Evolutionary conservation across 2,329 filamentous ascomycete genomes (phyloP), one percentile per base, ranked within the genome.

Genomic region (Sordariomycetes sp.): DNA sequence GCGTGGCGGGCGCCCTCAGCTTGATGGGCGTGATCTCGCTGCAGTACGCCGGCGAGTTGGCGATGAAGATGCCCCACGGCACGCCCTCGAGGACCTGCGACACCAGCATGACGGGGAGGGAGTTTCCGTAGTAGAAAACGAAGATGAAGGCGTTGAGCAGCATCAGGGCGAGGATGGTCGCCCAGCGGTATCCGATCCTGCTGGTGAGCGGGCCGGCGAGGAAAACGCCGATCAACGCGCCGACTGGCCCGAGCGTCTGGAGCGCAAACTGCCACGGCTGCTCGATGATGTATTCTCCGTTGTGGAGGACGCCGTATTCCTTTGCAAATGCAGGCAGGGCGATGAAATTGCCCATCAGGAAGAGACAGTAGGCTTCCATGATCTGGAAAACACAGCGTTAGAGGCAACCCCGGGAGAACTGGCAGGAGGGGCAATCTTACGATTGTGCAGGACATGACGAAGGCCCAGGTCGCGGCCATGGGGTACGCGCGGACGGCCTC

Each of bases 351-450:
- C 87, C 90, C 65, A 94, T 83, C 57, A 95, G 76, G 65, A 83
- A 86, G 60, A 94, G 78, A 68, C 96, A 90, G 74, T 92, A 95
- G 37, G 89, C 90, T 71, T 96, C 90, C 91, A 96, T 96, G 65
- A 83, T 53, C 51, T 53, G n/a, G 12, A 10, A 34, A 24, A 7
- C 7, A 32, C 10, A 10, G 16, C 4, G 16, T 48, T 48, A 48
- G 43, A 16, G n/a, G 40, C 5, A 53, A 53, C n/a, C 14, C 28
- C 50, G 20, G 4, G 43, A 8, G 43, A 22, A 48, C 25, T 48
- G 52, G 35, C 18, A 59, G 61, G n/a, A n/a, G n/a, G n/a, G n/a
- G n/a, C n/a, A n/a, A n/a, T n/a, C 79, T 72, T 68, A 73, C 70
- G 65, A 74, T 73, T 0, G 70, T 72, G 55, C 59, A 69, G 24